Evolutionary conservation across 2,329 filamentous ascomycete species (phyloP), one percentile per base, ranked within the genome.

Genomic region (Aureobasidium sp.): DNA sequence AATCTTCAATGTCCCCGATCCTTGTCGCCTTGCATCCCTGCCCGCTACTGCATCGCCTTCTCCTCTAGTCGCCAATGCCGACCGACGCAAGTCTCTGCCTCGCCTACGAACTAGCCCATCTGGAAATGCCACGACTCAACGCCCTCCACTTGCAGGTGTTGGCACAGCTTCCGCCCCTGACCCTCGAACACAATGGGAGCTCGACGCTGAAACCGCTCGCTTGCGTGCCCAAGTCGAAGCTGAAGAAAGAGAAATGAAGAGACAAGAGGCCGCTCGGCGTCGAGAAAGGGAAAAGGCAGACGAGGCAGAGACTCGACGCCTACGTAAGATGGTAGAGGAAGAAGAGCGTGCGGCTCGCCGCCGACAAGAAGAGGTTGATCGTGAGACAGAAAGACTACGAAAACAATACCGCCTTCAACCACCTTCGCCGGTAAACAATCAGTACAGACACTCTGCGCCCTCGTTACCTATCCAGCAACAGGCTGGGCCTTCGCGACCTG

Each of bases 351-450:
- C 88, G 67, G 80, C 78, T 0, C 81, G 77, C 61, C 73, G 75
- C 32, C 78, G 76, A 63, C 78, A 85, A 65, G 78, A 77, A 1
- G 82, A 83, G 60, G 69, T 81, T 15, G 78, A 96, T 39, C 84
- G 85, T 47, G 92, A 97, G 74, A 96, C 91, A 0, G 87, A 87
- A 67, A 82, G 91, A 0, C 76, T 97, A 8, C 79, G 84, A 26
- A 83, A 79, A 67, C 74, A 87, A 67, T 92, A 90, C 68, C 88
- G 89, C 52, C 78, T 84, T 9, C 62, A 46, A 26, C 53, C 52
- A 29, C 60, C 50, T 39, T 50, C 44, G 8, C 57, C 57, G 1
- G 36, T 50, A 7, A 43, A 17, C 13, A 55, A 46, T 7, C 34
- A 63, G 29, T 44, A 66, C 50, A 53, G 65, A 20, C 64, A 64